These are phyloP conservation scores for Sanguinoderma infundibulare DNA, from an alignment of 1,284 basidiomycete species.

Conservation along the genomic window DNA sequence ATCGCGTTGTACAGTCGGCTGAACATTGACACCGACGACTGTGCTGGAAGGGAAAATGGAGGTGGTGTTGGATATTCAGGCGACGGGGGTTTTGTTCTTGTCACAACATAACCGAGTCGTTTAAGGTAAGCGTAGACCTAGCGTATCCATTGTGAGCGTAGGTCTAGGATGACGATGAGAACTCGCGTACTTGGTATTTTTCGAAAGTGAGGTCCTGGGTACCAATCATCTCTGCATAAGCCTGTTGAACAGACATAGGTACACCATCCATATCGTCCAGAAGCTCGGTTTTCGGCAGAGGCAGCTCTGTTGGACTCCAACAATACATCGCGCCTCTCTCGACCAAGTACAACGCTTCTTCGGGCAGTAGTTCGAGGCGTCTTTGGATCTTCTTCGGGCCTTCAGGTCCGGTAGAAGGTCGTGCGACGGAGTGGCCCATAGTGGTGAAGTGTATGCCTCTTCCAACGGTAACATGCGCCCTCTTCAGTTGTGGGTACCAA, in stretches of 20 bases:
- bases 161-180: background rate
- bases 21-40: constrained; percentile 31
- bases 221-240: constrained; percentile 84
- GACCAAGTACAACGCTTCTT: constrained; percentile 92
- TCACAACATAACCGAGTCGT: constrained; percentile 90
- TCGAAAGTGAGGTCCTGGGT: constrained; percentile 80
- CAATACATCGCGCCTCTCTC: constrained; percentile 89
- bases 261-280: constrained; percentile 56
- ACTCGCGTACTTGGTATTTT: constrained; percentile 75
- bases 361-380: constrained; percentile 86
- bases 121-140: constrained; percentile 94
- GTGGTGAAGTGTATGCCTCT: constrained; percentile 80
- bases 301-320: constrained; percentile 55
- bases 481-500: constrained; percentile 68
- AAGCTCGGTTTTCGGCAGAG: constrained; percentile 33
- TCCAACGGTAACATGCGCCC: constrained; percentile 69
- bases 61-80: constrained; percentile 61
- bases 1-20: constrained; percentile 41
- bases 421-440: constrained; percentile 76
- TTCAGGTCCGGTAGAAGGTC: constrained; percentile 37
- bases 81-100: constrained; percentile 68
- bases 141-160: background rate
- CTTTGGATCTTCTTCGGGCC: constrained; percentile 51
- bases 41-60: constrained; percentile 27
- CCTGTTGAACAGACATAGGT: constrained; percentile 92